phyloP scores from a whole-genome alignment of 176 grass and related monocot species.

The Raddia guianensis region DNA sequence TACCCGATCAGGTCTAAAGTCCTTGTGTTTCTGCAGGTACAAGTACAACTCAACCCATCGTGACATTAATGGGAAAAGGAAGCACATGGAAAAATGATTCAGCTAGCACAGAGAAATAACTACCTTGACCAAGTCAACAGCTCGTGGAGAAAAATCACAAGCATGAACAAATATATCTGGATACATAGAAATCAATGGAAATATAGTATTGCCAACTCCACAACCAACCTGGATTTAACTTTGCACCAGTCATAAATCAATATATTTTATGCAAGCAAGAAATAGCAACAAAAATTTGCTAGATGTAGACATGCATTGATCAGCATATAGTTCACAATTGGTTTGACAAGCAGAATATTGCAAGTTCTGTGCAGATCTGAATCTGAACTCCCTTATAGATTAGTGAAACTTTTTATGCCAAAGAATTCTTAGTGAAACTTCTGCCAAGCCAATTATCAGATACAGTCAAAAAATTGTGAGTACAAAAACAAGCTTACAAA shows the following conservation, averaged over 20 bases:
- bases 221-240: conserved; percentile 77
- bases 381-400: not conserved
- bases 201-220: conserved; percentile 88
- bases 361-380: not conserved
- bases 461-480: not conserved
- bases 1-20: conserved; percentile 58
- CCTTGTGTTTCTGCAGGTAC: conserved; percentile 75
- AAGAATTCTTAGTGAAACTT: not conserved
- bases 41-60: conserved; percentile 29
- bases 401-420: not conserved
- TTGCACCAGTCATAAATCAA: conserved; percentile 9
- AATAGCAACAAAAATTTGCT: conserved; percentile 18
- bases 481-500: conserved; percentile 30
- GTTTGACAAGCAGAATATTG: not conserved
- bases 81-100: not conserved
- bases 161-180: conserved; percentile 83
- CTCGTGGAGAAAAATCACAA: conserved; percentile 86
- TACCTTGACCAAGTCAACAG: conserved; percentile 93
- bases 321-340: not conserved
- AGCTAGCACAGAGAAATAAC: not conserved
- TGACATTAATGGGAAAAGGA: not conserved
- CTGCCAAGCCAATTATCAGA: not conserved
- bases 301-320: not conserved
- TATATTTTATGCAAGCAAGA: conserved; percentile 30
- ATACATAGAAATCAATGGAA: conserved; percentile 74